Base-by-base conservation (phyloP, 768 basidiomycete genomes). In the Inosperma sp. region DNA sequence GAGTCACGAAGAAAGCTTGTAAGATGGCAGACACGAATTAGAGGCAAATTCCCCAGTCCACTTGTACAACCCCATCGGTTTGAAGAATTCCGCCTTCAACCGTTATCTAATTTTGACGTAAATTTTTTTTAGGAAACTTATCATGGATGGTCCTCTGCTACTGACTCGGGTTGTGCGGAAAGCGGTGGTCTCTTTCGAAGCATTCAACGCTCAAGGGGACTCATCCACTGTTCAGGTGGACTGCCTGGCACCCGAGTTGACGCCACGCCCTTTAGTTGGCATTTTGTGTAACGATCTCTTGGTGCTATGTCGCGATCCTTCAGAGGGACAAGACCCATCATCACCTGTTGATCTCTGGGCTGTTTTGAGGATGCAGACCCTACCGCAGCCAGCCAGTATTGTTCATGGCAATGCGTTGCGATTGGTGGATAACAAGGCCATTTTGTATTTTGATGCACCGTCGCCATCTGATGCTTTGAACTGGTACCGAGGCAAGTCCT, bases 1-100 rank as follows among this genome's bases (percentile, higher is more conserved):
- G 96, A 99, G 69, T 93, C 90, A 1, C 78, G 96, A 17, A 79
- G 85, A 39, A 89, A 92, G 62, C 81, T 98, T 21, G 88, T 97
- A 14, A 83, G 88, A 62, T 93, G 89, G 90, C 92, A 93, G 69
- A 62, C 83, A 29, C 78, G 91, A 58, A 97, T 99, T 60, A 78
- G 86, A 31, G 90, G 92, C 16, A 88, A 82, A 63, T 97, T 96
- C 67, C 93, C 93, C 7, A 94, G 92, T 52, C 94, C 96, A n/a
- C 74, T 99, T 30, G 96, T 99, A 29, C 96, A 98, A 66, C 96
- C 96, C 7, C 96, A 99, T 71, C 83, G 91, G 88, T 91, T 62
- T 63, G 78, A 59, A n/a, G 49, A 8, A 16, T 31, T 29, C 46
- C 25, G 27, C 23, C 26, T 35, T 16, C 22, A 13, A 44, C 39